A percentile compares a stretch with the other conserved stretches of the same genome.
Conservation (phyloP, 768 basidiomycete genomes). For the Neoboletus magnificus region DNA sequence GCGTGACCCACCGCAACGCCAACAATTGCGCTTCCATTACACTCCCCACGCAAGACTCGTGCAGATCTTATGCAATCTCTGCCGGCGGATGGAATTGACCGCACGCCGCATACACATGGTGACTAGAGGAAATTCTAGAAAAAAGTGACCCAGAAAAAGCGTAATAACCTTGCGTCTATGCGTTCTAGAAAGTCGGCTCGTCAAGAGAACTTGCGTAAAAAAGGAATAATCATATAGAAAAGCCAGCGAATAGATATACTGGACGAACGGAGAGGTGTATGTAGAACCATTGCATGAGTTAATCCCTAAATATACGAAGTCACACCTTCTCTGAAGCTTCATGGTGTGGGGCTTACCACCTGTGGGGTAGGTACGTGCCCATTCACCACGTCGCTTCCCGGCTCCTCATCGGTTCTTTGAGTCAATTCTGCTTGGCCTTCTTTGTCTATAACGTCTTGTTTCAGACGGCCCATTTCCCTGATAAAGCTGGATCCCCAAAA, state of each 20-base stretch:
- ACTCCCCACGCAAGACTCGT: slow-evolving; percentile 14
- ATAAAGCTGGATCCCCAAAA: slow-evolving; percentile 94
- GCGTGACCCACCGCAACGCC: slow-evolving; percentile 6
- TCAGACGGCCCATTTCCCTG: slow-evolving; percentile 71
- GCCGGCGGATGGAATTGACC: slow-evolving; percentile 11
- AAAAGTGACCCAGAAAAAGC: slow-evolving; percentile 6
- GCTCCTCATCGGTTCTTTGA: slow-evolving; percentile 34
- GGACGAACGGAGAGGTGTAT: slow-evolving; percentile 20
- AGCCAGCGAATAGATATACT: slow-evolving; percentile 33
- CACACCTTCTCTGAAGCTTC: slow-evolving; percentile 29
- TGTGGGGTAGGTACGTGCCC: slow-evolving; percentile 35
- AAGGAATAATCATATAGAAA: slow-evolving; percentile 39
- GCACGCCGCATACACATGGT: slow-evolving; percentile 17
- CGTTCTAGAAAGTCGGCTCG: slow-evolving; percentile 22
- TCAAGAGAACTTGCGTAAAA: slow-evolving; percentile 30
- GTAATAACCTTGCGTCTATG: slow-evolving; percentile 18
- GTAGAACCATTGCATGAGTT: slow-evolving; percentile 24
- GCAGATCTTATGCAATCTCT: slow-evolving; percentile 9
- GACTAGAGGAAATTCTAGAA: slow-evolving; percentile 13
- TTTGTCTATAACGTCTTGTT: slow-evolving; percentile 35
- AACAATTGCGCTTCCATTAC: slow-evolving; percentile 17
- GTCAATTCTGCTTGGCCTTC: slow-evolving; percentile 35
- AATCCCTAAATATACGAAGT: slow-evolving; percentile 30
- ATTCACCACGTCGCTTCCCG: slow-evolving; percentile 39
- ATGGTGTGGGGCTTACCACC: slow-evolving; percentile 36